These are phyloP conservation scores for Macrotyloma uniflorum DNA, from an alignment of 306 rosid species.

Conservation along the genomic window DNA sequence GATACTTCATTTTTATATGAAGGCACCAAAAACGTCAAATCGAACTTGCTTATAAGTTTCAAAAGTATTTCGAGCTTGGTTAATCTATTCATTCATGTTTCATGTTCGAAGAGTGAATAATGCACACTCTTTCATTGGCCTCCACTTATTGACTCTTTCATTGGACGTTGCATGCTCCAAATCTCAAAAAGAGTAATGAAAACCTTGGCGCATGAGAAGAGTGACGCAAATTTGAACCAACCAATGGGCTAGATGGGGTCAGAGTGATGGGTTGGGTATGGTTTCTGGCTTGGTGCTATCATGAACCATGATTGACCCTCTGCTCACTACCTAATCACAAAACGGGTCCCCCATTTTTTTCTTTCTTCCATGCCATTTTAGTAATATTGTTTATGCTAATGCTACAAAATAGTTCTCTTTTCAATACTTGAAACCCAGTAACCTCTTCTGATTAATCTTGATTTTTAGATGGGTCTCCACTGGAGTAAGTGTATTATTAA, in stretches of 20 bases:
- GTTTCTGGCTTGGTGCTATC: constrained; percentile 15
- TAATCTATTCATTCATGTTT: constrained; percentile 14
- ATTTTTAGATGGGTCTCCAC: no score
- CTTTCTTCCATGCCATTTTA: background rate
- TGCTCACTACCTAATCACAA: background rate
- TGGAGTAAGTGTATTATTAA: background rate
- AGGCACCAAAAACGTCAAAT: constrained; percentile 18
- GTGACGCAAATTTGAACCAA: constrained; percentile 10
- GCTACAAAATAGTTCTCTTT: no score
- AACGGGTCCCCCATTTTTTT: background rate
- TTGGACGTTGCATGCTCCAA: constrained; percentile 36
- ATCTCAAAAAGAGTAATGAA: background rate
- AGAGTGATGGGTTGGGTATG: constrained; percentile 21
- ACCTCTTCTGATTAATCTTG: no score
- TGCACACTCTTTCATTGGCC: background rate
- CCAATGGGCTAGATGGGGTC: constrained; percentile 11
- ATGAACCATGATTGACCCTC: constrained; percentile 35
- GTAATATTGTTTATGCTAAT: background rate
- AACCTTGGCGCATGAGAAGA: background rate
- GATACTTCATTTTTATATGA: background rate
- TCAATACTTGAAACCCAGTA: no score
- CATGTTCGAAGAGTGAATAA: background rate
- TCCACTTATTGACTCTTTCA: constrained; percentile 13
- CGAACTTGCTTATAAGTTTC: background rate
- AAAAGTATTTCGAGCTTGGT: background rate